Evolutionary conservation across 2,329 filamentous ascomycete genomes (phyloP).

Genomic region (Trichoderma sp.): DNA sequence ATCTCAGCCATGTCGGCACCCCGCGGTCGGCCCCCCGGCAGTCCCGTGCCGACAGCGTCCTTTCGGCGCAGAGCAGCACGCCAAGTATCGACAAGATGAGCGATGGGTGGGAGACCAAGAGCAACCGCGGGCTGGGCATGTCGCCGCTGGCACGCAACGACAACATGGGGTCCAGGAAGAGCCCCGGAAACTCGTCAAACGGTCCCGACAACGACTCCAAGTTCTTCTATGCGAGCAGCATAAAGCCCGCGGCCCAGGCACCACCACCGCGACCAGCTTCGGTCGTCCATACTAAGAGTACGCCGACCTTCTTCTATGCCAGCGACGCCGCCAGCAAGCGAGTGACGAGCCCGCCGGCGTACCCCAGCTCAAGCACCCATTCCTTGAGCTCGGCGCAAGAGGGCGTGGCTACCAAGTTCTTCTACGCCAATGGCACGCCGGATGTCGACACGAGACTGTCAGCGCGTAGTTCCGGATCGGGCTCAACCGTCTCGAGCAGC

Average conservation of each 20-base stretch:
- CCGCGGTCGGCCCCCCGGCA: slow-evolving; percentile 74
- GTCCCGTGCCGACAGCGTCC: slow-evolving; percentile 65
- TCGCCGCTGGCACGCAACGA: slow-evolving; percentile 29
- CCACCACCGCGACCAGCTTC: slow-evolving; percentile 39
- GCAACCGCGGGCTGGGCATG: slow-evolving; percentile 31
- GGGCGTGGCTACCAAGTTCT: slow-evolving; percentile 60
- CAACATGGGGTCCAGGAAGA: slow-evolving; percentile 2
- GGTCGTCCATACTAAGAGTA: slow-evolving; percentile 44
- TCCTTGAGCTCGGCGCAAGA: slow-evolving; percentile 37
- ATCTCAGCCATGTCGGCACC: slow-evolving; percentile 67
- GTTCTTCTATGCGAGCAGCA: slow-evolving; percentile 92
- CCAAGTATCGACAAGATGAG: slow-evolving; percentile 45
- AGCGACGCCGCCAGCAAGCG: slow-evolving; percentile 46
- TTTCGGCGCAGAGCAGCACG: slow-evolving; percentile 62
- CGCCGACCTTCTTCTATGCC: slow-evolving; percentile 55
- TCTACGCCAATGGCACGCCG: slow-evolving; percentile 67
- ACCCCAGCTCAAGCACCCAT: slow-evolving; percentile 34
- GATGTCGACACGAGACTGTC: slow-evolving; percentile 41
- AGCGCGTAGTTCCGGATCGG: slow-evolving; percentile 38
- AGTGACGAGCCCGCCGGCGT: slow-evolving; percentile 30
- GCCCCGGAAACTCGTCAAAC: slow-evolving; percentile 29
- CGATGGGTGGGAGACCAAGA: slow-evolving; percentile 43
- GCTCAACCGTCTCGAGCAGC: slow-evolving; percentile 45
- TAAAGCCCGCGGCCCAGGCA: slow-evolving; percentile 44
- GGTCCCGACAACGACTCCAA: slow-evolving; percentile 45